These are phyloP conservation scores for Cyphellophora attinorum DNA, from an alignment of 2,329 filamentous ascomycete genomes.

Conservation along the genomic window DNA sequence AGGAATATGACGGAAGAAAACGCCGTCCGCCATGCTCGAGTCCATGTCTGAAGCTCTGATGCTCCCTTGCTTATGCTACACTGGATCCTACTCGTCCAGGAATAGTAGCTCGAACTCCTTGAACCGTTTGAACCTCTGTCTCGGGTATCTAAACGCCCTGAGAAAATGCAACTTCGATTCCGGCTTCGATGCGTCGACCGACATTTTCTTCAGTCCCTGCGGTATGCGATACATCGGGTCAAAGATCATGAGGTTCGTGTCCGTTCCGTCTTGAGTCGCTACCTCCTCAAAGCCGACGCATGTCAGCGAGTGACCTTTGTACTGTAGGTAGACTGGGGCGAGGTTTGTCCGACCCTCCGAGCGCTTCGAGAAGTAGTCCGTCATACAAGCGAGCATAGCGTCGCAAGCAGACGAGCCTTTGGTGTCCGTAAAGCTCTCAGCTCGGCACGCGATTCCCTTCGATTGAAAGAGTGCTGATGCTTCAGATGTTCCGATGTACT, in stretches of 20 bases:
- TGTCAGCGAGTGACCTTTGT: slow-evolving; percentile 79
- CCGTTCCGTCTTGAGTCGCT: too few relatives aligned
- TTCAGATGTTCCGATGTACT: slow-evolving; percentile 93
- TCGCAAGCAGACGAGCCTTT: slow-evolving; percentile 39
- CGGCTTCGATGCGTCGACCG: slow-evolving; percentile 1
- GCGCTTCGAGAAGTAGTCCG: slow-evolving; percentile 59
- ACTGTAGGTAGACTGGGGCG: slow-evolving; percentile 82
- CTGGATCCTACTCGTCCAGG: too few relatives aligned
- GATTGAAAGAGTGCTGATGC: slow-evolving; percentile 69
- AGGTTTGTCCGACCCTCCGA: slow-evolving; percentile 36
- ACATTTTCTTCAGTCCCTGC: slow-evolving; percentile 44
- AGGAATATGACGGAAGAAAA: too few relatives aligned
- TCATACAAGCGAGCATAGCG: slow-evolving; percentile 56
- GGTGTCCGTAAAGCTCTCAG: slow-evolving; percentile 46
- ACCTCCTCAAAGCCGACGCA: slow-evolving; percentile 81
- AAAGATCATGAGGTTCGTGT: slow-evolving; percentile 73
- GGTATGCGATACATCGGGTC: slow-evolving; percentile 75
- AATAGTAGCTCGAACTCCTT: too few relatives aligned
- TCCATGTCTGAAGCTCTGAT: too few relatives aligned
- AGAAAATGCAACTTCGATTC: not conserved
- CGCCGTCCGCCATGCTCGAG: too few relatives aligned
- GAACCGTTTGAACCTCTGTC: not conserved
- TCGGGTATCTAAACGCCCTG: not conserved
- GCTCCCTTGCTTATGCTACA: too few relatives aligned
- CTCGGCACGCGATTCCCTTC: slow-evolving; percentile 59